Evolutionary conservation across 78 protist species (phyloP), one percentile per base, ranked within the genome.

Genomic region (slime mould (Dictyostelium discoideum)): DNA sequence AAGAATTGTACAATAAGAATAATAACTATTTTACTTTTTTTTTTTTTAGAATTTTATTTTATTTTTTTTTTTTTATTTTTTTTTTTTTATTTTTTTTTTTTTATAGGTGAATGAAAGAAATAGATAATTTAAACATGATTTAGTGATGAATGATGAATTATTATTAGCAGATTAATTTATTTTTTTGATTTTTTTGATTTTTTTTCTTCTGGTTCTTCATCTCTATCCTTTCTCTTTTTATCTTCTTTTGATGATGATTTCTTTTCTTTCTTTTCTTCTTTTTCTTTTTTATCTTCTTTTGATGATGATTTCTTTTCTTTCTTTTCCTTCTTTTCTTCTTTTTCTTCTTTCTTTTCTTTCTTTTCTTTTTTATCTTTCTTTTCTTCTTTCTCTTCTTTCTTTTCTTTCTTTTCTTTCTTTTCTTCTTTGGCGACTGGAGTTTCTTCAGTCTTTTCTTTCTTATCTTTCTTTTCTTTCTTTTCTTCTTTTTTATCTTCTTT

Each of bases 401-500:
- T 32, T 46, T 48, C 84, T 86, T 63, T 22, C n/a, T 63, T 63
- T 7, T 63, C 73, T 79, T 72, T 60, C 76, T 86, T 86, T 29
- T 32, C 67, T 42, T 79, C 65, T 29, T 86, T 73, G 22, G 81
- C 89, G n/a, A 79, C 29, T 48, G 79, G 42, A n/a, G n/a, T n/a
- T 14, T 85, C 46, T 11, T 24, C 37, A 0, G 42, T 78, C 22
- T 50, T 16, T n/a, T 78, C 79, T 9, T 37, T 24, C 24, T 72
- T 76, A 63, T 60, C 60, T 10, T 10, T 8, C 63, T 84, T 76
- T 67, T 90, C 37, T 46, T 84, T 26, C 16, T 90, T 40, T 48
- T 89, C 57, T 9, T 88, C 81, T 86, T 93, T 95, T 26, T 93
- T 50, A 32, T 77, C 79, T 69, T 84, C 39, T 85, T 92, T 60